phyloP scores from a whole-genome alignment of 441 rosid genomes.

The Flueggea neowawraea region DNA sequence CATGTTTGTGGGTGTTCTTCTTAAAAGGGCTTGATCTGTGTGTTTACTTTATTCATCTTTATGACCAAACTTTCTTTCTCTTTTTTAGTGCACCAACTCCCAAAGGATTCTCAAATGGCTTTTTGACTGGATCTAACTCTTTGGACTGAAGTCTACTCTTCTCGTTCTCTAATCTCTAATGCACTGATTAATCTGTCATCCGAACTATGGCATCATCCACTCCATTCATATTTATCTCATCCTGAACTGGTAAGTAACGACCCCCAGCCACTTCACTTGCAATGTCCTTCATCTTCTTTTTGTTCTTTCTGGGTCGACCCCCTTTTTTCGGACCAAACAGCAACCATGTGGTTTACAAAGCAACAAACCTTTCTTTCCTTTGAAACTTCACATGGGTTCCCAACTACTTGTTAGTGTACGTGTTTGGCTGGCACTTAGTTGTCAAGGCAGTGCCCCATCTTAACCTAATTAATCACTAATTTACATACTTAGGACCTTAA shows the following conservation, averaged over 20 bases:
- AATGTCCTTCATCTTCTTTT: background rate
- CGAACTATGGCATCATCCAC: too few relatives aligned
- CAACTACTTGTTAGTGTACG: conserved; percentile 10
- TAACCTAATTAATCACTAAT: background rate
- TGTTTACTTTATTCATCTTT: too few relatives aligned
- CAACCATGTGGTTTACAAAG: background rate
- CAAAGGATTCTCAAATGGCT: too few relatives aligned
- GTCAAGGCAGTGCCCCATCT: conserved; percentile 7
- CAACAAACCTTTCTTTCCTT: background rate
- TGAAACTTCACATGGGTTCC: conserved; percentile 8
- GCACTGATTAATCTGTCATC: too few relatives aligned
- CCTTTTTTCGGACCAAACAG: too few relatives aligned
- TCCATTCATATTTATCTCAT: background rate
- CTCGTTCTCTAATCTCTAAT: too few relatives aligned
- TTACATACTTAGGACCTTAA: background rate
- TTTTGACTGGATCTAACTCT: too few relatives aligned
- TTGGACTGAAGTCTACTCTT: too few relatives aligned
- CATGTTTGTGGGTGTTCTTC: too few relatives aligned
- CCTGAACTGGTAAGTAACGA: background rate
- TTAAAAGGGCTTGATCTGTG: too few relatives aligned
- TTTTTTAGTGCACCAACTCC: too few relatives aligned
- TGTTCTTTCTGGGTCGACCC: background rate
- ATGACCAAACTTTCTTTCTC: too few relatives aligned
- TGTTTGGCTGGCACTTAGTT: conserved; percentile 22
- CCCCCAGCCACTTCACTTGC: conserved; percentile 6